phyloP scores from a whole-genome alignment of 306 rosid species.

The Lupinus albus region DNA sequence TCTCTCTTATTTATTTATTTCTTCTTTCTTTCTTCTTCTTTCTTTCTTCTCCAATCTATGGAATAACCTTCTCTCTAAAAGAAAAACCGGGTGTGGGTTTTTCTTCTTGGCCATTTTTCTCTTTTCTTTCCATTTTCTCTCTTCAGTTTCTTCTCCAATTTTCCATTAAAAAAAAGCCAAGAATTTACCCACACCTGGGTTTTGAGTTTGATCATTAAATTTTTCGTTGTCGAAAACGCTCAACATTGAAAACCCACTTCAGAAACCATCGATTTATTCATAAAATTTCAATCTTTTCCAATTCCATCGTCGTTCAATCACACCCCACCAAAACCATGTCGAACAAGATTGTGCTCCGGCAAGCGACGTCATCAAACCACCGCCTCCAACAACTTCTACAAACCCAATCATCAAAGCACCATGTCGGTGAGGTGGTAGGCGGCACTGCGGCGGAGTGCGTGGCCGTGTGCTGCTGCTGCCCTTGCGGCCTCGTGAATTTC shows the following conservation, averaged over 20 bases:
- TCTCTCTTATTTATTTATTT: too few species aligned
- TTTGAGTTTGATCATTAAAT: too few species aligned
- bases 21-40: slow-evolving; percentile 37
- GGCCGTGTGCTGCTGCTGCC: slow-evolving; percentile 83
- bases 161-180: background rate
- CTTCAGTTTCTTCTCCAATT: too few species aligned
- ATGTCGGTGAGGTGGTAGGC: slow-evolving; percentile 71
- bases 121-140: background rate
- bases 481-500: slow-evolving; percentile 58
- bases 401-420: slow-evolving; percentile 29
- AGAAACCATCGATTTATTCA: background rate
- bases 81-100: background rate
- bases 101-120: background rate
- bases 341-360: slow-evolving; percentile 43
- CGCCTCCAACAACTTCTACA: slow-evolving; percentile 51
- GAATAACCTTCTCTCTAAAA: background rate
- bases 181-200: background rate
- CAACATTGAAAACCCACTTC: slow-evolving; percentile 23
- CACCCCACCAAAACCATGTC: slow-evolving; percentile 39
- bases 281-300: slow-evolving; percentile 31
- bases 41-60: background rate
- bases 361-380: slow-evolving; percentile 31
- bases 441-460: slow-evolving; percentile 84
- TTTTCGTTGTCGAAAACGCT: background rate
- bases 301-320: background rate